Conservation (phyloP, 1,139 yeast species). For the Pichia inconspicua region DNA sequence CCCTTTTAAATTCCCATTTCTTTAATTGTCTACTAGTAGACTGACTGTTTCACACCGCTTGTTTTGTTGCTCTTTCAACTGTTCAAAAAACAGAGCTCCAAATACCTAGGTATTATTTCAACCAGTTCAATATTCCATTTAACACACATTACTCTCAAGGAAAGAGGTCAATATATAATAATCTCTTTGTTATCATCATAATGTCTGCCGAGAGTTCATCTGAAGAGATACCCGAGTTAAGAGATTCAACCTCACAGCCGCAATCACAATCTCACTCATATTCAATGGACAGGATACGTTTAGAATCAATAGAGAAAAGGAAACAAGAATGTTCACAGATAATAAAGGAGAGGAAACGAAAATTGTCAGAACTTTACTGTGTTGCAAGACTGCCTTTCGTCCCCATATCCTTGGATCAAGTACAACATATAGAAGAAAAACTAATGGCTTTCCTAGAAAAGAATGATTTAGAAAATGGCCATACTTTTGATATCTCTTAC, state of each 20-base stretch:
- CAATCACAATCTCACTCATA: constrained; percentile 12
- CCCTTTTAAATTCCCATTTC: no score
- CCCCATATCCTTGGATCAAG: constrained; percentile 33
- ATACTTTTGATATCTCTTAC: constrained; percentile 28
- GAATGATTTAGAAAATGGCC: constrained; percentile 38
- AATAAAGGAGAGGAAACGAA: constrained; percentile 37
- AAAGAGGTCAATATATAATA: no score
- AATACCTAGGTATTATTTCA: no score
- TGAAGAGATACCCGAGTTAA: not conserved
- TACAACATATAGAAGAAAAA: constrained; percentile 32
- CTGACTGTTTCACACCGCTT: no score
- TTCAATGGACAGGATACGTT: constrained; percentile 36
- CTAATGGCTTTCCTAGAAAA: constrained; percentile 36
- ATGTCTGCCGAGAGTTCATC: not conserved
- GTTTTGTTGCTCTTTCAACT: no score
- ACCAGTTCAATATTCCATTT: no score
- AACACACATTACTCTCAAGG: no score
- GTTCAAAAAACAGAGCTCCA: no score
- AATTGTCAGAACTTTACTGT: constrained; percentile 48
- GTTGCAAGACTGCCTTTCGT: constrained; percentile 39
- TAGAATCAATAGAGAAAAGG: constrained; percentile 38
- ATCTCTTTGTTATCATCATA: not conserved
- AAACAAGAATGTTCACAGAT: constrained; percentile 33
- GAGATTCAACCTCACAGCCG: not conserved
- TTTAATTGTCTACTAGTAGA: no score